Percentiles rank a stretch among this genome's conserved stretches.
phyloP scores from a whole-genome alignment of 2,329 filamentous ascomycete genomes.

The Trichoderma pleuroti region DNA sequence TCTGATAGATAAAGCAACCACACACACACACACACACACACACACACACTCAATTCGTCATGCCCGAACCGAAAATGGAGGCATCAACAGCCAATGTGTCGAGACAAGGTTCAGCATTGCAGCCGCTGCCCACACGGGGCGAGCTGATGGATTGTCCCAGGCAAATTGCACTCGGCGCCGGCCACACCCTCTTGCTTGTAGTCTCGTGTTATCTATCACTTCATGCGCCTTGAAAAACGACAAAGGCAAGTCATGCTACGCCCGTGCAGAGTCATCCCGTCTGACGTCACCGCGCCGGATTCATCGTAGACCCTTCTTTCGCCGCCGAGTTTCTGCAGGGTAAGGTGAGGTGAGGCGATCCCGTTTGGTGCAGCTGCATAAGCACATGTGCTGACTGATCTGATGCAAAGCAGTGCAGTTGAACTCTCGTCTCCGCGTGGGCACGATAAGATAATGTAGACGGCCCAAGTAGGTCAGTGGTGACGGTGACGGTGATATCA shows the following conservation, averaged over 20 bases:
- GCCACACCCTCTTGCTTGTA: background rate
- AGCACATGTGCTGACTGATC: background rate
- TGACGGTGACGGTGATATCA: background rate
- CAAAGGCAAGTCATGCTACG: background rate
- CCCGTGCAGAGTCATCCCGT: background rate
- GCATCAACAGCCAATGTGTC: background rate
- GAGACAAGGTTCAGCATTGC: background rate
- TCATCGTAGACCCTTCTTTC: background rate
- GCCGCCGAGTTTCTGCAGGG: background rate
- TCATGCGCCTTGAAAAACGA: background rate
- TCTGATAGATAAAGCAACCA: background rate
- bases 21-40: background rate
- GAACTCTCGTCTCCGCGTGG: background rate
- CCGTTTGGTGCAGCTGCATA: background rate
- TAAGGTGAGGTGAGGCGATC: background rate
- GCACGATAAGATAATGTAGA: background rate
- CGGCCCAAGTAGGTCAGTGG: background rate
- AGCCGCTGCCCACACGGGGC: background rate
- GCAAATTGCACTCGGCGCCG: background rate
- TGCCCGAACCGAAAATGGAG: background rate
- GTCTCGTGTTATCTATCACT: slow-evolving; percentile 4
- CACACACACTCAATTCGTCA: background rate
- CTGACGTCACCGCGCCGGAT: slow-evolving; percentile 5
- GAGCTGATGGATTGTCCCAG: background rate
- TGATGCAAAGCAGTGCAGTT: background rate